Conservation (phyloP, 2,329 filamentous ascomycete species). For the Septoria petroselini region DNA sequence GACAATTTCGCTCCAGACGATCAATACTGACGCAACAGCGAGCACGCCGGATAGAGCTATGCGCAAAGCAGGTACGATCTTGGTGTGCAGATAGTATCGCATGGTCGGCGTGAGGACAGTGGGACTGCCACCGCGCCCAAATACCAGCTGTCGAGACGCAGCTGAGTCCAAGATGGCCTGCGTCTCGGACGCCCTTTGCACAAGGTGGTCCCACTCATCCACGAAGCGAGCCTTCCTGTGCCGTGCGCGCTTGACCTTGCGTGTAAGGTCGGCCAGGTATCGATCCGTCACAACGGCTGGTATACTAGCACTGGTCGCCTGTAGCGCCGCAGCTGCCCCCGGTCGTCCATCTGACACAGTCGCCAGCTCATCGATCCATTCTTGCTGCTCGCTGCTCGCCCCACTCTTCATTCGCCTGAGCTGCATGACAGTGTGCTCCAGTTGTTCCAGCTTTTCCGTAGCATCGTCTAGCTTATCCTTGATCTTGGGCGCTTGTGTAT, state of each 20-base stretch:
- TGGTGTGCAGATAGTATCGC: conserved; percentile 73
- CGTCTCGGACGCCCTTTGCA: conserved; percentile 68
- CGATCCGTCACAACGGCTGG: conserved; percentile 88
- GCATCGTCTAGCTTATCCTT: conserved; percentile 88
- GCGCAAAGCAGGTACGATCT: conserved; percentile 67
- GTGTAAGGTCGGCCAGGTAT: conserved; percentile 85
- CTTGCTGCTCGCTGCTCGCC: conserved; percentile 69
- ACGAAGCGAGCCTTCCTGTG: conserved; percentile 80
- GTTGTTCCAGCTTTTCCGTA: conserved; percentile 70
- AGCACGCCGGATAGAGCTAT: conserved; percentile 65
- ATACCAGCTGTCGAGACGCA: conserved; percentile 75
- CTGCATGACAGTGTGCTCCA: conserved; percentile 77
- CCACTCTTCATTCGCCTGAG: conserved; percentile 77
- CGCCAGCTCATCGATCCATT: conserved; percentile 93
- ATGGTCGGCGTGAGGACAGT: conserved; percentile 69
- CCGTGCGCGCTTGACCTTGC: conserved; percentile 74
- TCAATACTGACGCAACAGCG: conserved; percentile 70
- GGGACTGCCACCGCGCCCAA: conserved; percentile 49
- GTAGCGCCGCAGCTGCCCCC: conserved; percentile 39
- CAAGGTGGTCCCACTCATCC: conserved; percentile 78
- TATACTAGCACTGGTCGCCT: conserved; percentile 30
- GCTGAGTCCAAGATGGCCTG: conserved; percentile 82
- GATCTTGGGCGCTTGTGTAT: conserved; percentile 72
- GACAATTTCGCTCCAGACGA: conserved; percentile 92
- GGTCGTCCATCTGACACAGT: conserved; percentile 66